Conservation (phyloP, 2,329 filamentous ascomycete species). For the Domatiomyces globalis region DNA sequence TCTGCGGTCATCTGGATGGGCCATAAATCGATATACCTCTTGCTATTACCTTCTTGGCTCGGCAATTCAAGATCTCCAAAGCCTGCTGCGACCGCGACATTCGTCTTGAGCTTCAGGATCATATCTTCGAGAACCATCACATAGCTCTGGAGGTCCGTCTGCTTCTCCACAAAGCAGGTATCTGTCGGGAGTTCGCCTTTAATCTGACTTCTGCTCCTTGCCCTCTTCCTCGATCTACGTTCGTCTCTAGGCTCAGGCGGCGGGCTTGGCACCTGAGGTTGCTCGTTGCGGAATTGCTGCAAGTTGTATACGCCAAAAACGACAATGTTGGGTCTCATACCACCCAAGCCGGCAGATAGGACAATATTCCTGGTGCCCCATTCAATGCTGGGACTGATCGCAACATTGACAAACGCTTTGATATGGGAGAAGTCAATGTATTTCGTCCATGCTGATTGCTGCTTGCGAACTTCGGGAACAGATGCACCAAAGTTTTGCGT, state of each 20-base stretch:
- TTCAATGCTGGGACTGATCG: slow-evolving; percentile 66
- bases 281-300: slow-evolving; percentile 54
- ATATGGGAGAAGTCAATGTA: slow-evolving; percentile 77
- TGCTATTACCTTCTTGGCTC: slow-evolving; percentile 43
- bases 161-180: slow-evolving; percentile 50
- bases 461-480: slow-evolving; percentile 65
- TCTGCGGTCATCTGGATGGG: slow-evolving; percentile 89
- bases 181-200: slow-evolving; percentile 54
- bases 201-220: slow-evolving; percentile 21
- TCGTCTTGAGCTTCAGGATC: slow-evolving; percentile 61
- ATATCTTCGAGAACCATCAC: slow-evolving; percentile 73
- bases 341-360: slow-evolving; percentile 64
- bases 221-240: slow-evolving; percentile 5
- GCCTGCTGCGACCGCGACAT: slow-evolving; percentile 70
- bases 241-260: slow-evolving; percentile 21
- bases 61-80: slow-evolving; percentile 67
- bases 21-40: slow-evolving; percentile 78
- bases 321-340: slow-evolving; percentile 81
- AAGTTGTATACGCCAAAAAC: slow-evolving; percentile 69
- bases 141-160: slow-evolving; percentile 59
- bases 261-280: slow-evolving; percentile 42
- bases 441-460: slow-evolving; percentile 70
- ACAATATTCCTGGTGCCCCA: slow-evolving; percentile 79
- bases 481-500: slow-evolving; percentile 66
- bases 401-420: slow-evolving; percentile 79